A percentile compares a stretch with the other conserved stretches of the same genome.
Evolutionary conservation across 805 yeast genomes (phyloP).

Genomic region (Barnettozyma vustinii): DNA sequence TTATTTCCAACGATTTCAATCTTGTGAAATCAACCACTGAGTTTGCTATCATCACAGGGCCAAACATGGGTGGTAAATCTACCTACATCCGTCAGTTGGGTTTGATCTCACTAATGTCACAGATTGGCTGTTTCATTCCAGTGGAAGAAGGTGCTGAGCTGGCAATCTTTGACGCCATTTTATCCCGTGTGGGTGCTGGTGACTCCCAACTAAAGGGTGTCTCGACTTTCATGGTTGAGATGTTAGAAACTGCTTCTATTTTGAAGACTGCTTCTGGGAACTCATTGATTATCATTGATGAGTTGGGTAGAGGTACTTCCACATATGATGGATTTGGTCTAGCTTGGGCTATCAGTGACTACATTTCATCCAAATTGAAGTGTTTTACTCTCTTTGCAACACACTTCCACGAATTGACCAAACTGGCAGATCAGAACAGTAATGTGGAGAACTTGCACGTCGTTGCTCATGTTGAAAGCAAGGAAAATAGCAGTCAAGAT

Average conservation of each 20-base stretch:
- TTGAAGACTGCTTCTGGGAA: slow-evolving; percentile 71
- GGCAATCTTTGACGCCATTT: slow-evolving; percentile 81
- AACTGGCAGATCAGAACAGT: slow-evolving; percentile 54
- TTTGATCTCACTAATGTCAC: slow-evolving; percentile 79
- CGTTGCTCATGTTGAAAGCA: slow-evolving; percentile 76
- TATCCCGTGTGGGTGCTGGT: slow-evolving; percentile 98
- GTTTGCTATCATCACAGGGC: slow-evolving; percentile 87
- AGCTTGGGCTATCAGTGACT: slow-evolving; percentile 94
- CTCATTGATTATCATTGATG: slow-evolving; percentile 87
- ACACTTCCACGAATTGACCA: slow-evolving; percentile 94
- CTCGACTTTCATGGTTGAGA: slow-evolving; percentile 94
- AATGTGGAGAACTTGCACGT: slow-evolving; percentile 84
- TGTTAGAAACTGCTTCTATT: slow-evolving; percentile 90
- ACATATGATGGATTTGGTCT: slow-evolving; percentile 97
- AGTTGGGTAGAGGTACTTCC: slow-evolving; percentile 74
- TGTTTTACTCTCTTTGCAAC: slow-evolving; percentile 93
- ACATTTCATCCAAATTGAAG: slow-evolving; percentile 60
- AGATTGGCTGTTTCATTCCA: slow-evolving; percentile 87
- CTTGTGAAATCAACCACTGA: slow-evolving; percentile 53
- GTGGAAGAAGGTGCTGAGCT: slow-evolving; percentile 64
- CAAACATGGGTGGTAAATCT: slow-evolving; percentile 97
- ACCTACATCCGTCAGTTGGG: slow-evolving; percentile 89
- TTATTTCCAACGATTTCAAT: slow-evolving; percentile 85
- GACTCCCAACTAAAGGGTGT: slow-evolving; percentile 96
- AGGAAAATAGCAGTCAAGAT: slow-evolving; percentile 42